phyloP scores from a whole-genome alignment of 164 flowering plant species.

The Dillenia suffruticosa region DNA sequence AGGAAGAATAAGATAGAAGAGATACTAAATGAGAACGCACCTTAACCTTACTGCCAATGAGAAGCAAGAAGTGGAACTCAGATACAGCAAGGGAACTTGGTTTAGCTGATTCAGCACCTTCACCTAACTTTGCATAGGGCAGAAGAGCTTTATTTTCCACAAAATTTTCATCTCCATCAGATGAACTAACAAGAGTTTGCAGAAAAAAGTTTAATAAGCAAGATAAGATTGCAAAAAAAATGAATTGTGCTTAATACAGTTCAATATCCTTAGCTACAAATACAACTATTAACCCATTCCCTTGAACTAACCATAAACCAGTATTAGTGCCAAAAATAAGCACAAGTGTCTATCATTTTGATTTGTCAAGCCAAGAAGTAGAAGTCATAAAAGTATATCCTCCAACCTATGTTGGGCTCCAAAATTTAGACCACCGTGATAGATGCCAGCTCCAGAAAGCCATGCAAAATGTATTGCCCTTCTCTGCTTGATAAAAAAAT shows the following conservation, averaged over 20 bases:
- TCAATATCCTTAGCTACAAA: too few relatives aligned
- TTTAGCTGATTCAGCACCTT: conserved; percentile 62
- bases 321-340: too few relatives aligned
- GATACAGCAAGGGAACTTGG: conserved; percentile 91
- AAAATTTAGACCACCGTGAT: conserved; percentile 93
- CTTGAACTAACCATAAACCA: too few relatives aligned
- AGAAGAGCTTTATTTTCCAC: conserved; percentile 98
- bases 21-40: conserved; percentile 30
- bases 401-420: conserved; percentile 83
- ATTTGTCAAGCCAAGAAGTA: too few relatives aligned
- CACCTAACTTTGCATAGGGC: conserved; percentile 70
- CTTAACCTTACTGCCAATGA: conserved; percentile 90
- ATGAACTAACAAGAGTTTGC: conserved; percentile 43
- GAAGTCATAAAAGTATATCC: conserved; percentile 1
- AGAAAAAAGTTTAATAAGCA: conserved; percentile 3
- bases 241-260: too few relatives aligned
- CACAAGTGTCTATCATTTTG: too few relatives aligned
- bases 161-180: conserved; percentile 93
- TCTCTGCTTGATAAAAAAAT: conserved; percentile 93
- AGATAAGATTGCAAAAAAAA: background rate
- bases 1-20: background rate
- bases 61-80: conserved; percentile 92
- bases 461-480: conserved; percentile 97
- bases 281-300: too few relatives aligned
- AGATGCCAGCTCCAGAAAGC: conserved; percentile 99